Conservation (phyloP, 192 early-diverging fungal genomes). For the Linnemannia zychae region DNA sequence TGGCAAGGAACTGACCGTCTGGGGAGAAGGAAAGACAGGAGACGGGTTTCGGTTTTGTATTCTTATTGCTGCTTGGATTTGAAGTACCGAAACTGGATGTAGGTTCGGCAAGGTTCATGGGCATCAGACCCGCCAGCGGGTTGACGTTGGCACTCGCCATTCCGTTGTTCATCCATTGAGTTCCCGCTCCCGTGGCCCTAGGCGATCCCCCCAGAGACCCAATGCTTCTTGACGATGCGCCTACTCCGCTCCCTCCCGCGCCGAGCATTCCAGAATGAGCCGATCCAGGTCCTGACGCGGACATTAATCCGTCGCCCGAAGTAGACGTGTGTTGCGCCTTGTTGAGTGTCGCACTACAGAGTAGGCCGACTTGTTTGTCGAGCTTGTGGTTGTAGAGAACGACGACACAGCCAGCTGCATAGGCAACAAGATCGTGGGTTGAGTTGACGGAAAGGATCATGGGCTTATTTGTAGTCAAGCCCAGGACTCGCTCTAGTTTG, state of each 20-base stretch:
- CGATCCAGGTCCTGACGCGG: constrained; percentile 13
- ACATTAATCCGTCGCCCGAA: constrained; percentile 10
- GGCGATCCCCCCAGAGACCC: constrained; percentile 37
- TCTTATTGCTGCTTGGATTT: constrained; percentile 44
- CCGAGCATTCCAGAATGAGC: constrained; percentile 10
- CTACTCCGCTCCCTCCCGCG: background rate
- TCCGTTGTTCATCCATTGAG: constrained; percentile 42
- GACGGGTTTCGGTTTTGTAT: constrained; percentile 71
- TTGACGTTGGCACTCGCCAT: constrained; percentile 32
- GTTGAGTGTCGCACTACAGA: constrained; percentile 57
- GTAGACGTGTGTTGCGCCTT: constrained; percentile 5
- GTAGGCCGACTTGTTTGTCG: constrained; percentile 74
- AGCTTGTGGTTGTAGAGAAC: constrained; percentile 81
- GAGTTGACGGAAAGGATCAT: constrained; percentile 68
- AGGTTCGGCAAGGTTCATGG: constrained; percentile 46
- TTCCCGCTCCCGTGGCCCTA: background rate
- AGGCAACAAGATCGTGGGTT: constrained; percentile 72
- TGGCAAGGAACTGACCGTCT: constrained; percentile 79
- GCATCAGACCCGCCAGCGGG: constrained; percentile 47
- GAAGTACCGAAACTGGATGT: constrained; percentile 26
- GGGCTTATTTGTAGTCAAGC: constrained; percentile 68
- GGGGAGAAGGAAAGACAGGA: constrained; percentile 80
- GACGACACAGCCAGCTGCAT: constrained; percentile 80
- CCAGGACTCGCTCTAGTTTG: constrained; percentile 76
- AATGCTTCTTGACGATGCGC: background rate